A percentile compares a stretch with the other conserved stretches of the same genome.
These are phyloP conservation scores for Globisporangium barbulae DNA, from an alignment of 352 stramenopile genomes.

Conservation along the genomic window DNA sequence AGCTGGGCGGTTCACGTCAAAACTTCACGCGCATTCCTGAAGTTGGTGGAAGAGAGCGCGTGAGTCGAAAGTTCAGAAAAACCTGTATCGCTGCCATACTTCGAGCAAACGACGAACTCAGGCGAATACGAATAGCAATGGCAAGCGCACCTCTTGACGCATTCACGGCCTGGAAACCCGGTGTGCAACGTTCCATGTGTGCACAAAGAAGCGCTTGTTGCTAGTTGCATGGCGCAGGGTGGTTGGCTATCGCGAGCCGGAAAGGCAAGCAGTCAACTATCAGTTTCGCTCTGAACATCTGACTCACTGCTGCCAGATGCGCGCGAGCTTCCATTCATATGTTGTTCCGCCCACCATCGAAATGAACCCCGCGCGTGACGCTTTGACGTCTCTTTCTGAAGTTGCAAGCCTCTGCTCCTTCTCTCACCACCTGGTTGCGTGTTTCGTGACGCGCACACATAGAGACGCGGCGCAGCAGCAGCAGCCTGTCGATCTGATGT, in stretches of 20 bases:
- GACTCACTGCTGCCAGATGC: neutral
- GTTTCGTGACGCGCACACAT: slow-evolving; percentile 1
- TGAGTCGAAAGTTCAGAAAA: neutral
- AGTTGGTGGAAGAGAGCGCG: neutral
- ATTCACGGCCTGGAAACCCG: neutral
- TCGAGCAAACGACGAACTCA: neutral
- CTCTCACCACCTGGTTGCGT: neutral
- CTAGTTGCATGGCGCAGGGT: neutral
- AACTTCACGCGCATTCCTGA: neutral
- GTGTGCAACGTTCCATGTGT: too few species aligned
- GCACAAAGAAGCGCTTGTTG: too few species aligned
- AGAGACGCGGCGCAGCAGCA: neutral
- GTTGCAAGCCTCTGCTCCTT: neutral
- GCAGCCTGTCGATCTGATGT: neutral
- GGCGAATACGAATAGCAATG: neutral
- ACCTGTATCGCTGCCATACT: neutral
- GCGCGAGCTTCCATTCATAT: neutral
- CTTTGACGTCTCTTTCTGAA: slow-evolving; percentile 2
- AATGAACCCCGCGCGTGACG: neutral
- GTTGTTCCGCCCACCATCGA: neutral
- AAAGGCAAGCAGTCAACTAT: neutral
- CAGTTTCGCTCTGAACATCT: neutral
- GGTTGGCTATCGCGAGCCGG: neutral
- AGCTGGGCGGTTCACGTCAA: neutral
- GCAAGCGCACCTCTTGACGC: neutral